Conservation (phyloP, 768 basidiomycete genomes). For the Amanita inopinata region DNA sequence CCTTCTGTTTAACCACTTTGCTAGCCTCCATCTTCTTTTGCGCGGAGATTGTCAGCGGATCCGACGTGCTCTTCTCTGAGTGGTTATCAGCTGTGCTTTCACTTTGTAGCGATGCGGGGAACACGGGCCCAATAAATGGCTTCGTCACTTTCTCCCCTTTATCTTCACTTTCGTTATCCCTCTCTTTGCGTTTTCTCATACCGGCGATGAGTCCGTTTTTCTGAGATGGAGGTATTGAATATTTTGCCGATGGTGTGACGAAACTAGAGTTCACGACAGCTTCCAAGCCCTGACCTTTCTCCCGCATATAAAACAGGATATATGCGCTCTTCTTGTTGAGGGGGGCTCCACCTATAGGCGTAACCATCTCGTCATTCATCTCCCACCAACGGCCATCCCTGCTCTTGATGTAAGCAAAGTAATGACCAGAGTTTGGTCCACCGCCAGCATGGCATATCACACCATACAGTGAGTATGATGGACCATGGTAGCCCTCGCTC, state of each 20-base stretch:
- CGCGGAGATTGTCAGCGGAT: constrained; percentile 44
- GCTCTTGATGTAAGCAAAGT: constrained; percentile 77
- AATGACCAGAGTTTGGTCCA: constrained; percentile 94
- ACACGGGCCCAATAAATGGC: constrained; percentile 57
- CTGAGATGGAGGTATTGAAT: constrained; percentile 16
- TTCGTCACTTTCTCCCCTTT: constrained; percentile 36
- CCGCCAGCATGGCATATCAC: constrained; percentile 89
- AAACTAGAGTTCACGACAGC: constrained; percentile 48
- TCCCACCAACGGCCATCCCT: constrained; percentile 70
- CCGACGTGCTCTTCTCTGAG: constrained; percentile 15
- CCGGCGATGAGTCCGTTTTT: constrained; percentile 36
- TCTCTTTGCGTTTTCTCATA: constrained; percentile 38
- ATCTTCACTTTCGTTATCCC: constrained; percentile 40
- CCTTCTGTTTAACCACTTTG: constrained; percentile 19
- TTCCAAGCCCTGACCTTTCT: constrained; percentile 66
- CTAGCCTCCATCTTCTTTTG: constrained; percentile 45
- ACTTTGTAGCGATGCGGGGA: constrained; percentile 38
- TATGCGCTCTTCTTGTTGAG: constrained; percentile 76
- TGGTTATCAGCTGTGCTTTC: constrained; percentile 17
- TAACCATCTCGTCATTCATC: constrained; percentile 88
- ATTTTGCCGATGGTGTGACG: constrained; percentile 11
- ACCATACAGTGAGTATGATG: constrained; percentile 80
- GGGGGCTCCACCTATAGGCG: constrained; percentile 32
- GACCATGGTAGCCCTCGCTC: constrained; percentile 71
- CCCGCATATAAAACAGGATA: constrained; percentile 83